Evolutionary conservation across 2,329 filamentous ascomycete species (phyloP).

Genomic region (Aspergillus spinulosporus): DNA sequence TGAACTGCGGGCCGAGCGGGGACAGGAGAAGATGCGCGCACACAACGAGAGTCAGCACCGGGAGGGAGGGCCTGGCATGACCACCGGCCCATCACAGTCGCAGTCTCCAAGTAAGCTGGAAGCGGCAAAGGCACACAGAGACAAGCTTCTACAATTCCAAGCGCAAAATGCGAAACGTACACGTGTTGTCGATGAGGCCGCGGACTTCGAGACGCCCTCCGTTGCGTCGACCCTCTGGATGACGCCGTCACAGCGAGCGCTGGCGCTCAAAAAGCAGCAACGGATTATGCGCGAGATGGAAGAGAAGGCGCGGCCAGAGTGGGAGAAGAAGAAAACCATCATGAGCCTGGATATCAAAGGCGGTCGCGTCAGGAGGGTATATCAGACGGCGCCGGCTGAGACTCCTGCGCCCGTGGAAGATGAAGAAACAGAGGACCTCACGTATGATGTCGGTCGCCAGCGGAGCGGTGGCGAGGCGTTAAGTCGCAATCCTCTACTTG

Average conservation of each 20-base stretch:
- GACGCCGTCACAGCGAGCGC: constrained; percentile 75
- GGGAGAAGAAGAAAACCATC: constrained; percentile 82
- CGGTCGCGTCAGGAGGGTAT: constrained; percentile 67
- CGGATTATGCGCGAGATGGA: constrained; percentile 80
- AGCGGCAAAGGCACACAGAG: constrained; percentile 74
- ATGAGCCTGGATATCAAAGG: constrained; percentile 80
- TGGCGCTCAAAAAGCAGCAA: constrained; percentile 82
- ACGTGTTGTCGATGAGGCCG: constrained; percentile 81
- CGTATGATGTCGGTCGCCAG: constrained; percentile 20
- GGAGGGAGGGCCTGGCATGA: constrained; percentile 36
- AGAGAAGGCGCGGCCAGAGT: constrained; percentile 80
- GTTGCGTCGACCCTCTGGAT: constrained; percentile 75
- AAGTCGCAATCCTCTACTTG: constrained; percentile 47
- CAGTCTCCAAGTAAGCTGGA: constrained; percentile 56
- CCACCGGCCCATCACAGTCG: constrained; percentile 21
- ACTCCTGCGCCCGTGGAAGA: constrained; percentile 21
- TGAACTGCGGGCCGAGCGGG: constrained; percentile 80
- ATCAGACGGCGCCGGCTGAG: constrained; percentile 36
- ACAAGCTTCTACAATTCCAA: constrained; percentile 78
- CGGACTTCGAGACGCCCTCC: constrained; percentile 66
- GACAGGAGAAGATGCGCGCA: constrained; percentile 78
- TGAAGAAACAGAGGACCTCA: constrained; percentile 20
- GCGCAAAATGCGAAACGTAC: constrained; percentile 82
- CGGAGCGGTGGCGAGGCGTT: constrained; percentile 37
- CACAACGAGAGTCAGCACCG: constrained; percentile 61